These are phyloP conservation scores for Turritis glabra DNA, from an alignment of 345 rosid species.

Conservation along the genomic window DNA sequence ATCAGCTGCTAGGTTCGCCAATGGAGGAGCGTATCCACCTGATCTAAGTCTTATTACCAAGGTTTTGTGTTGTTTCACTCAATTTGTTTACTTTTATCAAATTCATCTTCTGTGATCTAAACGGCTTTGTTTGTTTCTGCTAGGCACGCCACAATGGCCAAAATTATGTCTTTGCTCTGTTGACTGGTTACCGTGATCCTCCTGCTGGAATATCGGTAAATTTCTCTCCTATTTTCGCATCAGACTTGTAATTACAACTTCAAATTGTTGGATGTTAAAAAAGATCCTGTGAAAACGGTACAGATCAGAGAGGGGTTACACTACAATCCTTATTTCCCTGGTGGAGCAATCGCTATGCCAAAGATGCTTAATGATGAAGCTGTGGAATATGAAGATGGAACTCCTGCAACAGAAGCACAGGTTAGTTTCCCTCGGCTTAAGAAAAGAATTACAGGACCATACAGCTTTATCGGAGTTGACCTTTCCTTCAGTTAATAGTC, in stretches of 20 bases:
- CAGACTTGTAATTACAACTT: not conserved
- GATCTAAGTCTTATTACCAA: constrained; percentile 92
- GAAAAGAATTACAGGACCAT: not conserved
- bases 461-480: not conserved
- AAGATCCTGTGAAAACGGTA: not conserved
- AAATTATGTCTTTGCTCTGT: constrained; percentile 88
- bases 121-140: constrained; percentile 25
- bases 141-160: constrained; percentile 99
- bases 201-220: constrained; percentile 91
- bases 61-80: constrained; percentile 40
- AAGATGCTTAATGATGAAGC: constrained; percentile 96
- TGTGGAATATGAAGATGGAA: constrained; percentile 94
- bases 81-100: not conserved
- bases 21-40: constrained; percentile 99
- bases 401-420: constrained; percentile 96
- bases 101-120: not conserved
- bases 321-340: constrained; percentile 96
- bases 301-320: constrained; percentile 93
- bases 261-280: not conserved
- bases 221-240: not conserved
- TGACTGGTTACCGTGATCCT: constrained; percentile 97
- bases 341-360: constrained; percentile 99
- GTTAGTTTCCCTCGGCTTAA: constrained; percentile 36
- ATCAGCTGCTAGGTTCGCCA: constrained; percentile 96
- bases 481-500: not conserved